Evolutionary conservation across 352 stramenopile genomes (phyloP), one percentile per base, ranked within the genome.

Genomic region (Pythium sukuiense): DNA sequence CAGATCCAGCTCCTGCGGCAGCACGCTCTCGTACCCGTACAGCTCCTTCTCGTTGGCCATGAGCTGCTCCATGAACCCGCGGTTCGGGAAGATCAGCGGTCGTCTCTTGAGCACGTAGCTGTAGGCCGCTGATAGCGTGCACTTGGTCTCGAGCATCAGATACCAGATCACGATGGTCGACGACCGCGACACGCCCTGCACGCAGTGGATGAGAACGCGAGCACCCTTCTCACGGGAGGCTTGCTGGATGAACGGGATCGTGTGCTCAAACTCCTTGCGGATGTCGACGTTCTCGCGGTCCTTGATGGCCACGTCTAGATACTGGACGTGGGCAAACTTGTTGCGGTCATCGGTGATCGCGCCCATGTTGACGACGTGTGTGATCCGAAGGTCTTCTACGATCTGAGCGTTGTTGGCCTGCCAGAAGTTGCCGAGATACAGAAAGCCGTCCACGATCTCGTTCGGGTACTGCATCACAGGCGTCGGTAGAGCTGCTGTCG

Each of bases 381-480:
- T 91, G 67, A 93, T 90, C 43, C 77, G 53, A 32, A 93, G 69
- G 18, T 77, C 73, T 3, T 65, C 37, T n/a, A 91, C 68, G 26
- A 89, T 77, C 11, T 79, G 69, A 0, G 67, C 30, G n/a, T 82
- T 83, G 46, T 87, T 88, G 33, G 85, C 85, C 72, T 93, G 85
- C 85, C 85, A 93, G 61, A 88, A 91, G 68, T 91, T 93, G 63
- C 85, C 85, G 20, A 93, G 65, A 29, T 76, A 93, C 18, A 93
- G 63, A n/a, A 90, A 88, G 2, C 65, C 74, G 18, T 89, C 76
- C 53, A 91, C 59, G 54, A 93, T 90, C 69, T 93, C 85, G 70
- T 91, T 93, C 39, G 85, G 85, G 50, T 87, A 93, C 32, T 85
- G 81, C 30, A 77, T 70, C 45, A 55, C 57, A 27, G 49, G 7